These are phyloP conservation scores for Durusdinium trenchii DNA, from an alignment of 73 alveolate species.

Conservation along the genomic window DNA sequence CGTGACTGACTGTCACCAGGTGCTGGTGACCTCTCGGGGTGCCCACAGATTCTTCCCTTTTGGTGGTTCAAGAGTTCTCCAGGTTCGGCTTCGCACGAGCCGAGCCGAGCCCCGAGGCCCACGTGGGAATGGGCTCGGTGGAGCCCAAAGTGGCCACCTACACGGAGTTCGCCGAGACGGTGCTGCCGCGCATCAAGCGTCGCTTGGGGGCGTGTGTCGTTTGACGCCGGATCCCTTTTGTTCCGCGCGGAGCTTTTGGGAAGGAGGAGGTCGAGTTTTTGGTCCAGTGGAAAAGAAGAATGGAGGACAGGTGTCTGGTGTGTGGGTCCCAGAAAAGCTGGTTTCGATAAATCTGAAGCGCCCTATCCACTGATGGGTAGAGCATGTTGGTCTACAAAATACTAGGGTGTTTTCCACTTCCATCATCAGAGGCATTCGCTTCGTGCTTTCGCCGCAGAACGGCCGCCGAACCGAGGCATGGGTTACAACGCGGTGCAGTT, in stretches of 20 bases:
- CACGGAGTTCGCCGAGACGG: slow-evolving; percentile 96
- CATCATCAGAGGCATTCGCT: too few species aligned
- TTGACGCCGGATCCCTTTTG: background rate
- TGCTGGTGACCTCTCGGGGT: background rate
- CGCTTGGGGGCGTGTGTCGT: background rate
- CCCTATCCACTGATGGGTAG: too few species aligned
- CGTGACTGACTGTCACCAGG: background rate
- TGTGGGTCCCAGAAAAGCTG: too few species aligned
- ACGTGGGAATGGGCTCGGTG: slow-evolving; percentile 96
- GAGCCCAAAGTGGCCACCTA: slow-evolving; percentile 96
- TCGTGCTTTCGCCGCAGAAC: too few species aligned
- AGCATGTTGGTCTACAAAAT: too few species aligned
- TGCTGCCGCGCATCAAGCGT: slow-evolving; percentile 96
- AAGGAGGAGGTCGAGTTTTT: too few species aligned
- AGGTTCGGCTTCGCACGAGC: too few species aligned
- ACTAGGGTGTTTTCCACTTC: too few species aligned
- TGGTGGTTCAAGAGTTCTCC: too few species aligned
- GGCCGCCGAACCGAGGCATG: background rate
- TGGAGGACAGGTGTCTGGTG: too few species aligned
- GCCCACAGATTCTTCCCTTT: background rate
- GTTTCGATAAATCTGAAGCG: too few species aligned
- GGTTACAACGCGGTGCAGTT: slow-evolving; percentile 97
- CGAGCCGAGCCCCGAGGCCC: slow-evolving; percentile 14
- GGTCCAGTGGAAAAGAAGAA: too few species aligned
- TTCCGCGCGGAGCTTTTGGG: background rate